Base-by-base conservation (phyloP, 208 protist species). In the Angomonas deanei region DNA sequence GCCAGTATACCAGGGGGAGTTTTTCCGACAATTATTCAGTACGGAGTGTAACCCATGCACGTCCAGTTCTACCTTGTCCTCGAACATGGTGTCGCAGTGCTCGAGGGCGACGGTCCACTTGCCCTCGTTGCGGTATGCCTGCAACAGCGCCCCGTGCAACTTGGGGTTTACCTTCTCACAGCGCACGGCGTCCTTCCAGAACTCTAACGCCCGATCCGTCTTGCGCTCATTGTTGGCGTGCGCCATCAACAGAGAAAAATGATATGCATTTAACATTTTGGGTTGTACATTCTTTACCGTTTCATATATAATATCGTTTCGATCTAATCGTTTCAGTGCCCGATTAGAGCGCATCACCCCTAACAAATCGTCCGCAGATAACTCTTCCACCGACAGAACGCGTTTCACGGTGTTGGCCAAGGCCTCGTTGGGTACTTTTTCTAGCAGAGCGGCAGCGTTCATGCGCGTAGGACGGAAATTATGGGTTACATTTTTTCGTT, bases 141-240 rank as follows among this genome's bases (percentile, higher is more conserved):
- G 73, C 19, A 95, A 70, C 1, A 93, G 56, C 0, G 86, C 86
- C 2, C 86, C 85, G 62, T 90, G 89, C 24, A 93, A 65, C 49
- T 70, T 72, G 10, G 68, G 66, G 34, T 74, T 87, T 1, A 69
- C 70, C 28, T 90, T 88, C 8, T 76, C 78, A 38, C 86, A 82
- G 19, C 49, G 27, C 53, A 78, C 83, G 2, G 89, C 89, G 6
- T 71, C 73, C 36, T 77, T 49, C 84, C 85, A 95, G 47, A 85
- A 84, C 57, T 72, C 60, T 54, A 91, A 54, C 8, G 85, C 85
- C 53, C 68, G 82, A 23, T 38, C 52, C 1, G 60, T 74, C 55
- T 92, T 67, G 23, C 78, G 64, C 54, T 81, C 72, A 48, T 96
- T 84, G 66, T 93, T 96, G 48, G 86, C 82, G 68, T 93, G 89